Conservation (phyloP, 129 eudicot species). For the Centrapalus pauciflorus region DNA sequence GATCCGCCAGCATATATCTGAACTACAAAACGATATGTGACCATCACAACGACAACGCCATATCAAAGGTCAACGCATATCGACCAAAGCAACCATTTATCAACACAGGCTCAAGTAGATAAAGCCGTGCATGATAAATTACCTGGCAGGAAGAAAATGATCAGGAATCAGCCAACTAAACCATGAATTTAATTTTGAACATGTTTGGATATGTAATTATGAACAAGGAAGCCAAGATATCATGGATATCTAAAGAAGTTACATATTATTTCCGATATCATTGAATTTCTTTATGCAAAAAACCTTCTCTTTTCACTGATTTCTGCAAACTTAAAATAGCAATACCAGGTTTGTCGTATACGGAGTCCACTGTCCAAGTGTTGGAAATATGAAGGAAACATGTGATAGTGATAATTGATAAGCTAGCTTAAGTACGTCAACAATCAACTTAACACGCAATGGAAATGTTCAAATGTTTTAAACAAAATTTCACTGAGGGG, state of each 20-base stretch:
- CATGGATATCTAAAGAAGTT: neutral
- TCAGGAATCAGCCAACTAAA: neutral
- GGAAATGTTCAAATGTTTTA: constrained; percentile 4
- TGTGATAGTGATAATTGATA: neutral
- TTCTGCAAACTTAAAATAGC: neutral
- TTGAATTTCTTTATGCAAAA: neutral
- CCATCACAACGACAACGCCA: constrained; percentile 28
- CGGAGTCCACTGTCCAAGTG: neutral
- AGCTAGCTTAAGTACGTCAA: no score
- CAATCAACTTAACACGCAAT: neutral
- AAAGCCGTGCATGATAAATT: constrained; percentile 13
- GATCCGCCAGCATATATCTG: constrained; percentile 10
- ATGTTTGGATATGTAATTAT: neutral
- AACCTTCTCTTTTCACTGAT: neutral
- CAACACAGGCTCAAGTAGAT: constrained; percentile 8
- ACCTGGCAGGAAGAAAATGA: constrained; percentile 8
- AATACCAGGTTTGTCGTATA: neutral
- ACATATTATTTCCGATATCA: neutral
- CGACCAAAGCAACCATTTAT: constrained; percentile 22
- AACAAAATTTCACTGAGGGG: neutral
- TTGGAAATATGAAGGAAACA: constrained; percentile 2
- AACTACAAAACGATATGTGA: constrained; percentile 15
- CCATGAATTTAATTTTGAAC: neutral
- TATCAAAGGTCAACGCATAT: constrained; percentile 26
- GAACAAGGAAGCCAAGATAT: neutral